Conservation (phyloP, 306 rosid species). For the Dalbergia cultrata region DNA sequence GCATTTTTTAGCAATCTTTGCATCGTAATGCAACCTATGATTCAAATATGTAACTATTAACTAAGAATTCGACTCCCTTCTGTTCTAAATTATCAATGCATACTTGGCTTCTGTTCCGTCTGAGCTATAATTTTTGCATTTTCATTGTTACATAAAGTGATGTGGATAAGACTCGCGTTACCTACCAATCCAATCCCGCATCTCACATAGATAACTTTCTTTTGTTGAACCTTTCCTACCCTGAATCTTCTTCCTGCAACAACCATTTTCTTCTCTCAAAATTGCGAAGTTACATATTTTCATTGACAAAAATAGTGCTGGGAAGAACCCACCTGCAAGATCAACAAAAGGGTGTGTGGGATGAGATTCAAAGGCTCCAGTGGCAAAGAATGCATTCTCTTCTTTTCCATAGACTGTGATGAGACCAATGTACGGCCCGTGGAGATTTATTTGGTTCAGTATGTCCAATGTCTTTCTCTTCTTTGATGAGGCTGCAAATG, state of each 20-base stretch:
- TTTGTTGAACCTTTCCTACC: slow-evolving; percentile 51
- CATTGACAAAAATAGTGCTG: background rate
- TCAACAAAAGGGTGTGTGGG: slow-evolving; percentile 54
- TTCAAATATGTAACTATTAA: no score
- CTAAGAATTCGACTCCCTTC: no score
- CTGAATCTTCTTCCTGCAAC: slow-evolving; percentile 57
- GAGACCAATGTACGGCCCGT: slow-evolving; percentile 58
- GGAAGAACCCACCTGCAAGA: slow-evolving; percentile 46
- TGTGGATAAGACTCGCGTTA: background rate
- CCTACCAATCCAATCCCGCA: slow-evolving; percentile 56
- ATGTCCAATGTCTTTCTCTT: background rate
- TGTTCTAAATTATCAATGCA: no score
- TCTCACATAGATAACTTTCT: slow-evolving; percentile 57
- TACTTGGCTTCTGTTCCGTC: no score
- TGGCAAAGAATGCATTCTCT: slow-evolving; percentile 52
- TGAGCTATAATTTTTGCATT: no score
- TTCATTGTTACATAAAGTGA: no score
- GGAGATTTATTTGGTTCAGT: slow-evolving; percentile 43
- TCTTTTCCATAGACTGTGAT: slow-evolving; percentile 53
- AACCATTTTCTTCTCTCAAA: background rate
- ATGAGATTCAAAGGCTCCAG: slow-evolving; percentile 49
- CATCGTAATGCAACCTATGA: no score
- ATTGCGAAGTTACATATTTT: no score
- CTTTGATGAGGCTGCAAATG: slow-evolving; percentile 37
- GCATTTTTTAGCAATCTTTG: no score